Percentiles rank a stretch among this genome's conserved stretches.
Conservation (phyloP, 345 rosid genomes). For the Dipteronia sinensis region DNA sequence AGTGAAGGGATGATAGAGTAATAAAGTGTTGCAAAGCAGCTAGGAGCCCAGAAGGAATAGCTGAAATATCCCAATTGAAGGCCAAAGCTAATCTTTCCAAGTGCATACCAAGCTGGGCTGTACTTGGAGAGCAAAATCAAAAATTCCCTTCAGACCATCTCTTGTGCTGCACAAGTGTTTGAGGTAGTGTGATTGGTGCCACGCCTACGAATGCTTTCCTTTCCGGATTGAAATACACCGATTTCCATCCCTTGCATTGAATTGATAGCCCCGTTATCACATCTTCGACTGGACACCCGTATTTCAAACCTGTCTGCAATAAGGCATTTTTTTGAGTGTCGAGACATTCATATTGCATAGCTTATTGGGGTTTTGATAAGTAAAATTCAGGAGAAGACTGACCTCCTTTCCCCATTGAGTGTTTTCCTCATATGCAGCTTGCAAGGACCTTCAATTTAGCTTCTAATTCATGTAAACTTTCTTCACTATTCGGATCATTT, state of each 20-base stretch:
- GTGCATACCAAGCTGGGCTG: slow-evolving; percentile 60
- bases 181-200: slow-evolving; percentile 54
- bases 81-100: slow-evolving; percentile 55
- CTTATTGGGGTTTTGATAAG: no score
- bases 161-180: slow-evolving; percentile 68
- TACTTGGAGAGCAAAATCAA: slow-evolving; percentile 61
- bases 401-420: no score
- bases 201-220: slow-evolving; percentile 66
- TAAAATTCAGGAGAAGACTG: no score
- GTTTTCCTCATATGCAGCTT: no score
- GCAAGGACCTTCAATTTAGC: no score
- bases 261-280: slow-evolving; percentile 77
- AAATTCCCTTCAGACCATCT: slow-evolving; percentile 81
- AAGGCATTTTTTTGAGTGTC: neutral
- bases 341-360: slow-evolving; percentile 6
- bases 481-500: no score
- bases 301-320: slow-evolving; percentile 69
- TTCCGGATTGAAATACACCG: slow-evolving; percentile 59
- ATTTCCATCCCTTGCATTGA: slow-evolving; percentile 72
- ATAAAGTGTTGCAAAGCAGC: slow-evolving; percentile 44
- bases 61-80: slow-evolving; percentile 45
- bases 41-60: slow-evolving; percentile 64
- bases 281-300: slow-evolving; percentile 81
- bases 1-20: slow-evolving; percentile 64
- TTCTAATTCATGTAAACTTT: no score